Evolutionary conservation across 495 filamentous ascomycete genomes (phyloP).

Genomic region (Daldinia caldariorum): DNA sequence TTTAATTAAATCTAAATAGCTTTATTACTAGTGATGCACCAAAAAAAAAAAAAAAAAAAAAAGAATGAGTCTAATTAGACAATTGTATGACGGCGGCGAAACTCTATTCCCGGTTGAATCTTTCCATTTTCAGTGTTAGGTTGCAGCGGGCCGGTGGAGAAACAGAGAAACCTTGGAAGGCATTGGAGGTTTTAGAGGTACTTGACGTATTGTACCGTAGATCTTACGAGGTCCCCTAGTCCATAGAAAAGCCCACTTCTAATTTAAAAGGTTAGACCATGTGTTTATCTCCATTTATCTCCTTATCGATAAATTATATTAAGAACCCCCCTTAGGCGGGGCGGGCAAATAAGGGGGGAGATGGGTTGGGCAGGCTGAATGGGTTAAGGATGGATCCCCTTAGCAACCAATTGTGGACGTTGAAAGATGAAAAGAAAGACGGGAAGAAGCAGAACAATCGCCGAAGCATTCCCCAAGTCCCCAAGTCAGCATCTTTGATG

Average conservation of each 20-base stretch:
- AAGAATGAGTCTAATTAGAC: slow-evolving; percentile 4
- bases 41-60: slow-evolving; percentile 7
- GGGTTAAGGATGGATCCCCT: slow-evolving; percentile 31
- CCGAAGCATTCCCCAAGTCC: slow-evolving; percentile 27
- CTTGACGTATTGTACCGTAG: slow-evolving; percentile 1
- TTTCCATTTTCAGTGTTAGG: not conserved
- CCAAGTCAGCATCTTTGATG: slow-evolving; percentile 33
- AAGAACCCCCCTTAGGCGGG: slow-evolving; percentile 7
- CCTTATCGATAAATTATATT: slow-evolving; percentile 32
- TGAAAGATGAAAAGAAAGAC: slow-evolving; percentile 2
- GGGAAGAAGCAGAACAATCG: slow-evolving; percentile 26
- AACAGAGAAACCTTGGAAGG: too few species aligned
- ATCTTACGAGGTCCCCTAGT: slow-evolving; percentile 8
- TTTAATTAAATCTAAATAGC: not conserved
- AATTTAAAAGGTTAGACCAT: slow-evolving; percentile 9
- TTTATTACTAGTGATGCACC: not conserved
- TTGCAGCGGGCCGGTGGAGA: not conserved
- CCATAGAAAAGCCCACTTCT: slow-evolving; percentile 11
- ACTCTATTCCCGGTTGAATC: slow-evolving; percentile 26
- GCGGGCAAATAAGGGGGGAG: slow-evolving; percentile 32
- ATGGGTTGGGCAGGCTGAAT: too few species aligned
- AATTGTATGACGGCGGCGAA: slow-evolving; percentile 21
- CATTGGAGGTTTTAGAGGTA: too few species aligned
- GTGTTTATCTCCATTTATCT: slow-evolving; percentile 25
- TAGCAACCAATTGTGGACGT: slow-evolving; percentile 47